These are phyloP conservation scores for Sordariomycetes sp. DNA, from an alignment of 2,329 filamentous ascomycete species.

Conservation along the genomic window DNA sequence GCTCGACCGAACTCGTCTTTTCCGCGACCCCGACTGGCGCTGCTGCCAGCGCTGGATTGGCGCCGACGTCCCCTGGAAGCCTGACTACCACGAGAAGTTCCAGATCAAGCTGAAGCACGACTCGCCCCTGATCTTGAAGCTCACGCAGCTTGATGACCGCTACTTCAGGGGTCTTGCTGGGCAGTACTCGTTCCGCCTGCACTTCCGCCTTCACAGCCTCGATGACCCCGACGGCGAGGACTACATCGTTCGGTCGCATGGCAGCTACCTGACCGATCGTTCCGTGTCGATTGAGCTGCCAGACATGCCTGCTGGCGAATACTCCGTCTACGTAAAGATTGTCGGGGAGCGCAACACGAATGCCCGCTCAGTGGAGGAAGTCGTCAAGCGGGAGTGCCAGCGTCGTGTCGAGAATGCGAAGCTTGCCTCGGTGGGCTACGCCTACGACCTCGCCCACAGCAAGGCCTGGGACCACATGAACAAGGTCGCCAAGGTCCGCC, in stretches of 20 bases:
- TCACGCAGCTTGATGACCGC: conserved; percentile 52
- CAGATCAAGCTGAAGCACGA: conserved; percentile 45
- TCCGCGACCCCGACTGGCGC: conserved; percentile 47
- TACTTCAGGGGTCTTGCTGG: conserved; percentile 55
- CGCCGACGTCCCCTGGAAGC: conserved; percentile 52
- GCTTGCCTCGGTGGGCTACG: conserved; percentile 45
- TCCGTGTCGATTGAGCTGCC: conserved; percentile 49
- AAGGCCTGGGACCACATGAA: conserved; percentile 44
- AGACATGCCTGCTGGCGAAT: conserved; percentile 45
- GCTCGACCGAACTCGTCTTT: conserved; percentile 54
- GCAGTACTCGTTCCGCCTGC: conserved; percentile 42
- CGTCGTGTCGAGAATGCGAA: conserved; percentile 44
- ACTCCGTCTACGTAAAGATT: conserved; percentile 47
- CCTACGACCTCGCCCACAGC: conserved; percentile 51
- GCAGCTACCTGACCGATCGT: conserved; percentile 48
- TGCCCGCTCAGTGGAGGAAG: conserved; percentile 40
- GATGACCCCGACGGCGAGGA: conserved; percentile 43
- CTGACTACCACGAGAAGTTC: conserved; percentile 54
- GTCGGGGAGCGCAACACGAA: conserved; percentile 36
- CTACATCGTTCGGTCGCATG: conserved; percentile 50
- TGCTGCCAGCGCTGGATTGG: conserved; percentile 52
- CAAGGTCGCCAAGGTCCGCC: conserved; percentile 37
- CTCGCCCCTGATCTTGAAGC: conserved; percentile 48
- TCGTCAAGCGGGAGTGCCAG: conserved; percentile 42
- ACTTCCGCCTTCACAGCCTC: conserved; percentile 40